Base-by-base conservation (phyloP, 345 rosid genomes). In the Eucalyptus rudis region DNA sequence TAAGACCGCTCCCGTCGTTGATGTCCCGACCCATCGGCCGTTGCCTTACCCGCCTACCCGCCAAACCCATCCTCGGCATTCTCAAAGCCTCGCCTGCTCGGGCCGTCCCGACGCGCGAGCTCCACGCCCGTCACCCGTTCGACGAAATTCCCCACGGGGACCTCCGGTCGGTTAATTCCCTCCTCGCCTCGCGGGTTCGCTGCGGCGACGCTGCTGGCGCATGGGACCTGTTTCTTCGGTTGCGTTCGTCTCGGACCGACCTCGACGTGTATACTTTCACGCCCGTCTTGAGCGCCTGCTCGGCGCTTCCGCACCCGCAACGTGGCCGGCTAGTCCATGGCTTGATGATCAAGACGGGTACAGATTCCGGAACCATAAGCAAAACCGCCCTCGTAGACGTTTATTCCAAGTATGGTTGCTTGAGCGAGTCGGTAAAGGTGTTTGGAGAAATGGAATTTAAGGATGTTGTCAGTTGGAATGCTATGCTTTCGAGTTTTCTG, bases 391-490 rank as follows among this genome's bases (percentile, higher is more conserved):
- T 96, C 64, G 89, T 97, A 89, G 87, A 97, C 91, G 90, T 97
- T 95, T 97, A 96, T 89, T 95, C 96, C 7, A 96, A 95, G 92
- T 86, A 87, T 25, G 94, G 95, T 20, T 59, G 27, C 79, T 90
- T 97, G 90, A 87, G 17, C 88, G 95, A 94, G 19, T 93, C 97
- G 3, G 89, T 92, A 62, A 91, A 86, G 86, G 96, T 91, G 16
- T 97, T 96, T 76, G 92, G 92, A 76, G 95, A 95, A 86, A 89
- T 95, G 59, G 93, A 93, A 87, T 89, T 85, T 17, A 93, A 90
- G 91, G 97, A 97, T 91, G 95, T 93, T 29, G 97, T 95, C 49
- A 89, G 93, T 49, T 96, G 97, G 96, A 97, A 97, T 88, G 95
- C 97, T 88, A 90, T 97, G 94, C 92, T 95, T 88, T 95, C 97